These are phyloP conservation scores for Penstemon eatonii DNA, from an alignment of 257 asterid species.

Conservation along the genomic window DNA sequence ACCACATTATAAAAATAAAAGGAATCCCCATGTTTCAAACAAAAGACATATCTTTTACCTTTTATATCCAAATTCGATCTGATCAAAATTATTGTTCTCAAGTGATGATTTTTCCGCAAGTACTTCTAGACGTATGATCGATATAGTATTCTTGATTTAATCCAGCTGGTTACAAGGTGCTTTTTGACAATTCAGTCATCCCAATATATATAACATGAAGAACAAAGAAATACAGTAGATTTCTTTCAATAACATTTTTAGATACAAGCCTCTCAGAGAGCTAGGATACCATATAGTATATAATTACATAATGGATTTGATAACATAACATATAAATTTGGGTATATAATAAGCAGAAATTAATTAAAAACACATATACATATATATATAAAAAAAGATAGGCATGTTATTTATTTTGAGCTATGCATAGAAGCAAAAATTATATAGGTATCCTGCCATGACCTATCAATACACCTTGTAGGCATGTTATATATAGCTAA, in stretches of 20 bases:
- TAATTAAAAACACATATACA: no score
- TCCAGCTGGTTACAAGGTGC: no score
- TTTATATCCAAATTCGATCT: no score
- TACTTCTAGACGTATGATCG: no score
- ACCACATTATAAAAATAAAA: background rate
- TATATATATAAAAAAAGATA: background rate
- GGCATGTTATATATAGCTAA: slow-evolving; percentile 7
- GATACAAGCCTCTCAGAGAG: no score
- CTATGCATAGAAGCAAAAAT: slow-evolving; percentile 11
- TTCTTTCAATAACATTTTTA: no score
- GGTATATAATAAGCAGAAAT: slow-evolving; percentile 2
- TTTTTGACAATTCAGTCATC: background rate
- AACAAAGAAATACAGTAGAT: background rate
- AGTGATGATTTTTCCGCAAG: background rate
- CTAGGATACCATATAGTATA: no score
- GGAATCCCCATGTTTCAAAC: slow-evolving; percentile 20
- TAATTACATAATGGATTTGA: background rate
- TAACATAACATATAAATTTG: background rate
- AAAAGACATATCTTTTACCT: no score
- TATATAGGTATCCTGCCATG: slow-evolving; percentile 21
- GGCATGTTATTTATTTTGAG: slow-evolving; percentile 31
- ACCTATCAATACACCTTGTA: slow-evolving; percentile 29
- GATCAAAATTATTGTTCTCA: background rate
- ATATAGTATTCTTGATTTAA: no score
- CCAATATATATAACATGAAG: background rate